These are phyloP conservation scores for Eimeria acervulina DNA, from an alignment of 169 alveolate genomes.

Conservation along the genomic window DNA sequence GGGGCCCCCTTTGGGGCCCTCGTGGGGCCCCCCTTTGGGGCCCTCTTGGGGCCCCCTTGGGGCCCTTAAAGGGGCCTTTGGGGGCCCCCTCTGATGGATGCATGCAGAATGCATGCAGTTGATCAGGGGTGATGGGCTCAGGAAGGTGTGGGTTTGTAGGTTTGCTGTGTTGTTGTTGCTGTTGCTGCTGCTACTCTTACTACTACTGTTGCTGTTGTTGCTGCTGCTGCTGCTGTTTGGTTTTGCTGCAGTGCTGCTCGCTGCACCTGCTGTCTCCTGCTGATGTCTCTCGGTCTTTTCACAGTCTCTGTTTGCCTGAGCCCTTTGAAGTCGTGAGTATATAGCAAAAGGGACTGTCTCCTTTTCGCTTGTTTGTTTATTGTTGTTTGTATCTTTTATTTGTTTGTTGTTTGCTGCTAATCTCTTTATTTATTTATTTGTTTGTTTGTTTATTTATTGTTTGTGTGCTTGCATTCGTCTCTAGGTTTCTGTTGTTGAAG, in stretches of 20 bases:
- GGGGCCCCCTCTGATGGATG: no score
- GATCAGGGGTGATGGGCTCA: no score
- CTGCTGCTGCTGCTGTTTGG: slow-evolving; percentile 24
- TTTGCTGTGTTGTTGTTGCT: neutral
- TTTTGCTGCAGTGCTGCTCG: slow-evolving; percentile 82
- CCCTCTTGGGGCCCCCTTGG: no score
- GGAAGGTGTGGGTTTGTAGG: no score
- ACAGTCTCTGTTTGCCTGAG: slow-evolving; percentile 74
- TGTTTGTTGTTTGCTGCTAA: neutral
- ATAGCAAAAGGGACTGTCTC: neutral
- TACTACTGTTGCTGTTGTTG: neutral
- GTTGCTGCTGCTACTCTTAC: neutral
- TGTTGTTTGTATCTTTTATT: neutral
- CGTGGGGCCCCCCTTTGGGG: no score
- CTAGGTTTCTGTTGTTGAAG: no score
- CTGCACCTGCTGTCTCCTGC: slow-evolving; percentile 80
- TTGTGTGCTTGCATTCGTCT: no score
- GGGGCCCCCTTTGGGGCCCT: neutral
- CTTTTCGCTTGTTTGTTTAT: neutral
- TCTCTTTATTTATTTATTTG: neutral
- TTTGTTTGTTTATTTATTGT: no score
- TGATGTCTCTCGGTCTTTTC: slow-evolving; percentile 80
- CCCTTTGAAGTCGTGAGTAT: slow-evolving; percentile 76
- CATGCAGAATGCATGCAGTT: no score
- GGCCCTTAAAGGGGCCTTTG: no score